A percentile compares a stretch with the other conserved stretches of the same genome.
phyloP scores from a whole-genome alignment of 441 rosid genomes.

The Gossypium trilobum region DNA sequence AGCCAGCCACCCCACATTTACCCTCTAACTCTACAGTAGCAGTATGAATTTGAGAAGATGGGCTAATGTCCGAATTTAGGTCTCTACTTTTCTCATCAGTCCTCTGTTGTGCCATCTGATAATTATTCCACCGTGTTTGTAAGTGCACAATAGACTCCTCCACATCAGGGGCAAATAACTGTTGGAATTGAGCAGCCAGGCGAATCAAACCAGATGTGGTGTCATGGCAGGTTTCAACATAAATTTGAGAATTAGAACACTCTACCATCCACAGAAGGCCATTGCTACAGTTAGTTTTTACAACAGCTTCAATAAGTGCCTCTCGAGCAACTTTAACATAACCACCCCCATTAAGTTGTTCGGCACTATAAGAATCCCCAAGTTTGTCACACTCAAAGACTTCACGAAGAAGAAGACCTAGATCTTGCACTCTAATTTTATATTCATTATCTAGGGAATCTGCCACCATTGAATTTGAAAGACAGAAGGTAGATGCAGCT shows the following conservation, averaged over 20 bases:
- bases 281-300: conserved; percentile 49
- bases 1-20: conserved; percentile 34
- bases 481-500: conserved; percentile 76
- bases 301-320: conserved; percentile 55
- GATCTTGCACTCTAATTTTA: conserved; percentile 63
- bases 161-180: conserved; percentile 77
- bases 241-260: conserved; percentile 60
- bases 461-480: conserved; percentile 37
- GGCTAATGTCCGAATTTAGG: conserved; percentile 18
- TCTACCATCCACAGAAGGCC: conserved; percentile 74
- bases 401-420: conserved; percentile 72
- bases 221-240: conserved; percentile 78
- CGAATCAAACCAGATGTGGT: conserved; percentile 68
- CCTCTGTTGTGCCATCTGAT: conserved; percentile 46
- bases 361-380: conserved; percentile 46
- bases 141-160: conserved; percentile 84
- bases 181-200: conserved; percentile 78
- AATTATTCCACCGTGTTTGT: conserved; percentile 74
- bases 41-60: conserved; percentile 36
- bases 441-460: conserved; percentile 43
- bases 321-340: conserved; percentile 78
- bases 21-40: conserved; percentile 26
- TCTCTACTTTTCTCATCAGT: conserved; percentile 30
- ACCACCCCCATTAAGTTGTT: conserved; percentile 58
- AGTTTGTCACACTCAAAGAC: conserved; percentile 40